phyloP scores from a whole-genome alignment of 495 filamentous ascomycete genomes.

The Penicillium odoratum region DNA sequence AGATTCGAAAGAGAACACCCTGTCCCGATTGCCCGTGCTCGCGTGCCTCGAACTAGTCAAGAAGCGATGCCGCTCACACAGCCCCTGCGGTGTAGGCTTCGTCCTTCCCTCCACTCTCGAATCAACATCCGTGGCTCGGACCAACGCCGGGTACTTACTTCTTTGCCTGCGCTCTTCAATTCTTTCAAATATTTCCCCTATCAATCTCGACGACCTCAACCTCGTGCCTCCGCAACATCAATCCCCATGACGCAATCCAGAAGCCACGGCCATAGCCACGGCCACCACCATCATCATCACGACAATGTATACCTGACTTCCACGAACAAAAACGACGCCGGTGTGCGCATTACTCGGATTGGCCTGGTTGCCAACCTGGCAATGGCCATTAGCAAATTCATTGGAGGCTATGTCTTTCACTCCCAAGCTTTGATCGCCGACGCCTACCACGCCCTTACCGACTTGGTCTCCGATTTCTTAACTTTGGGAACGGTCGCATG shows the following conservation, averaged over 20 bases:
- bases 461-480: constrained; percentile 91
- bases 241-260: constrained; percentile 42
- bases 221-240: constrained; percentile 24
- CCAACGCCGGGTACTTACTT: constrained; percentile 32
- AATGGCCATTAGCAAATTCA: constrained; percentile 91
- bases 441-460: constrained; percentile 90
- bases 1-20: constrained; percentile 21
- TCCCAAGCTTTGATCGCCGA: constrained; percentile 93
- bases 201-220: constrained; percentile 19
- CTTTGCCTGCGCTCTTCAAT: constrained; percentile 21
- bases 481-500: constrained; percentile 91
- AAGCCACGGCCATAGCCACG: constrained; percentile 32
- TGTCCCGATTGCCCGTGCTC: constrained; percentile 24
- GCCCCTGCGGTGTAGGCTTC: constrained; percentile 49
- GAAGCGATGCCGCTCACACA: constrained; percentile 47
- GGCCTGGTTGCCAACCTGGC: constrained; percentile 87
- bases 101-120: constrained; percentile 34
- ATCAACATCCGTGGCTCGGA: constrained; percentile 19
- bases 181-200: constrained; percentile 17
- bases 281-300: constrained; percentile 71
- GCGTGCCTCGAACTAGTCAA: constrained; percentile 24
- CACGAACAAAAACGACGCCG: constrained; percentile 85
- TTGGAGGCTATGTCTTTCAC: constrained; percentile 90
- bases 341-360: constrained; percentile 90
- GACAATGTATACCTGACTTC: constrained; percentile 90